phyloP scores from a whole-genome alignment of 2,329 filamentous ascomycete species.

The Colletotrichum tabaci region DNA sequence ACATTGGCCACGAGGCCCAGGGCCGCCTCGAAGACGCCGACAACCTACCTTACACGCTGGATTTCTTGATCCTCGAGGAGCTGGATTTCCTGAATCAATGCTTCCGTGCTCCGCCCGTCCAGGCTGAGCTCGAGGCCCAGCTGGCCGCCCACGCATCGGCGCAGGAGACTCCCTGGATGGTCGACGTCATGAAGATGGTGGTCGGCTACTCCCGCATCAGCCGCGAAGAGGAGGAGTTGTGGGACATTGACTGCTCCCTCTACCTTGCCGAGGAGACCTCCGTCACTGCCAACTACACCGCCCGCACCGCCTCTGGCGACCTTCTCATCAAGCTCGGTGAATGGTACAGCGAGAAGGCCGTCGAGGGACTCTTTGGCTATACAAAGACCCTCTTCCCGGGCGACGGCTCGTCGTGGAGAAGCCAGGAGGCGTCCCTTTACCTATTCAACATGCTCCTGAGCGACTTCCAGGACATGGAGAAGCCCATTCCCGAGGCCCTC shows the following conservation, averaged over 20 bases:
- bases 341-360: slow-evolving; percentile 83
- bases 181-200: slow-evolving; percentile 88
- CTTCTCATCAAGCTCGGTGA: slow-evolving; percentile 93
- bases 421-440: slow-evolving; percentile 86
- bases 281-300: slow-evolving; percentile 95
- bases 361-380: slow-evolving; percentile 85
- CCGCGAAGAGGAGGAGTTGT: slow-evolving; percentile 92
- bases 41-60: slow-evolving; percentile 92
- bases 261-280: slow-evolving; percentile 96
- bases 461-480: slow-evolving; percentile 85
- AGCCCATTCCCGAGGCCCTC: slow-evolving; percentile 77
- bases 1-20: slow-evolving; percentile 88
- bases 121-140: slow-evolving; percentile 88
- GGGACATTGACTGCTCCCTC: slow-evolving; percentile 96
- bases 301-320: slow-evolving; percentile 92
- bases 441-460: slow-evolving; percentile 87
- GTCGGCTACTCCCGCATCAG: slow-evolving; percentile 91
- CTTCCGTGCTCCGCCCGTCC: slow-evolving; percentile 88
- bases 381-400: slow-evolving; percentile 80
- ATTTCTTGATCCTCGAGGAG: slow-evolving; percentile 94
- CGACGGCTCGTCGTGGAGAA: slow-evolving; percentile 68
- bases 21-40: slow-evolving; percentile 92
- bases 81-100: slow-evolving; percentile 95
- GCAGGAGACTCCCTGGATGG: slow-evolving; percentile 82
- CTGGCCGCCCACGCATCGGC: slow-evolving; percentile 73